Evolutionary conservation across 495 filamentous ascomycete species (phyloP).

Genomic region (Penicillium chermesinum): DNA sequence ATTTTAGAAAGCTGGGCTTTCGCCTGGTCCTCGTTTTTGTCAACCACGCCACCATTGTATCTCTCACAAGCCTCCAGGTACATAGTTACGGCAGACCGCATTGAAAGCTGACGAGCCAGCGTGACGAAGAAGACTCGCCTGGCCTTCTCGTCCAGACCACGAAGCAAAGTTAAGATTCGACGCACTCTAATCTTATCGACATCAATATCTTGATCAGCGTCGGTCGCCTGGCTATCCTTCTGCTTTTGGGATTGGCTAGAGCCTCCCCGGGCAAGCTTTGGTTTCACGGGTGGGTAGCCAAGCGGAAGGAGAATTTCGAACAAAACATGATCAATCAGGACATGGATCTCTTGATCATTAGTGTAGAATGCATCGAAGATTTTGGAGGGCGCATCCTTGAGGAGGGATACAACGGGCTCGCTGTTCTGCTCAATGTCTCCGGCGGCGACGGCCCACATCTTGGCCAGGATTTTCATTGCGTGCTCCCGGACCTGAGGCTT

Average conservation of each 20-base stretch:
- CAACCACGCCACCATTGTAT: constrained; percentile 78
- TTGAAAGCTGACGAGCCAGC: constrained; percentile 65
- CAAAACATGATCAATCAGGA: constrained; percentile 76
- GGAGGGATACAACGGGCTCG: constrained; percentile 62
- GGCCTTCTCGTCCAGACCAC: constrained; percentile 69
- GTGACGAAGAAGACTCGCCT: constrained; percentile 87
- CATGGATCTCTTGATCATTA: constrained; percentile 82
- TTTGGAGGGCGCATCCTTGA: constrained; percentile 76
- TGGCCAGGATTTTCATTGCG: constrained; percentile 75
- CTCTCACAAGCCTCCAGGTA: constrained; percentile 77
- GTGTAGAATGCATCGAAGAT: constrained; percentile 87
- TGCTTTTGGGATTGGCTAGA: constrained; percentile 58
- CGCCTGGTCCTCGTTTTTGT: constrained; percentile 62
- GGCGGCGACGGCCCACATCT: constrained; percentile 85
- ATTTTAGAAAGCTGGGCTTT: constrained; percentile 62
- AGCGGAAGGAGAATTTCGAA: constrained; percentile 83
- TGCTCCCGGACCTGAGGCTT: constrained; percentile 76
- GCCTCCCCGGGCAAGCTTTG: constrained; percentile 54
- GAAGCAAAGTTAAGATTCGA: constrained; percentile 74
- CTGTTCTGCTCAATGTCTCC: constrained; percentile 82
- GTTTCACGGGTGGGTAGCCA: constrained; percentile 73
- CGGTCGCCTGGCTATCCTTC: constrained; percentile 45
- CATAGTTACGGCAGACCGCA: constrained; percentile 62
- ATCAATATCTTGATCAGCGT: constrained; percentile 52
- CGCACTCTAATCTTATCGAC: constrained; percentile 81